Evolutionary conservation across 1,284 basidiomycete genomes (phyloP).

Genomic region (Cutaneotrichosporon spelunceum): DNA sequence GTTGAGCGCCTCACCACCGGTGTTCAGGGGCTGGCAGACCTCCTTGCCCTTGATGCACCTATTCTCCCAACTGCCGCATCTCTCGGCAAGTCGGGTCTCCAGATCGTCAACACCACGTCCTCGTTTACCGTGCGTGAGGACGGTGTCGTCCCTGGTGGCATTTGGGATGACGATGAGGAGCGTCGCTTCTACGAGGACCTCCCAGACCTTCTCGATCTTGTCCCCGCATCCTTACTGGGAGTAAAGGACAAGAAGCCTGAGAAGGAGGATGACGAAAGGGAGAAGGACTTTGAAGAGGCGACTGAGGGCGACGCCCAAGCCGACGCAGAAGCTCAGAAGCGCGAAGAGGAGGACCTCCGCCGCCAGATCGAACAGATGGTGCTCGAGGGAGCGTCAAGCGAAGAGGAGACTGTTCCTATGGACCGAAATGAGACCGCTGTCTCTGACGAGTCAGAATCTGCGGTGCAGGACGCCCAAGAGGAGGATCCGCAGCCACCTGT

Average conservation of each 20-base stretch:
- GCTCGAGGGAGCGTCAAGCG: conserved; percentile 25
- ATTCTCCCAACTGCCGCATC: conserved; percentile 68
- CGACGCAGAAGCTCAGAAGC: conserved; percentile 32
- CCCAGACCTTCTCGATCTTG: conserved; percentile 83
- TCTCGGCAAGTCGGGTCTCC: conserved; percentile 48
- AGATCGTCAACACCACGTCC: conserved; percentile 54
- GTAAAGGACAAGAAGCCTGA: conserved; percentile 60
- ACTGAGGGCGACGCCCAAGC: conserved; percentile 27
- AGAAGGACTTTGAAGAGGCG: conserved; percentile 21
- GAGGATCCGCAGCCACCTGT: conserved; percentile 32
- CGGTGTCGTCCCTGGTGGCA: conserved; percentile 62
- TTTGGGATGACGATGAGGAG: conserved; percentile 99
- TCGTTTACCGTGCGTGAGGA: conserved; percentile 59
- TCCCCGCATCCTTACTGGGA: conserved; percentile 83
- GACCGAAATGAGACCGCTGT: conserved; percentile 19
- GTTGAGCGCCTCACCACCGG: conserved; percentile 86
- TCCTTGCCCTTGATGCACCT: conserved; percentile 77
- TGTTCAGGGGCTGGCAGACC: conserved; percentile 84
- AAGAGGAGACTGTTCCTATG: conserved; percentile 10
- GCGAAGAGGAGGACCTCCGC: conserved; percentile 55
- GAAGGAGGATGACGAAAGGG: conserved; percentile 19
- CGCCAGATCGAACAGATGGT: conserved; percentile 50
- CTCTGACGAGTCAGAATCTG: conserved; percentile 14
- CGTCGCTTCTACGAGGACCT: conserved; percentile 90
- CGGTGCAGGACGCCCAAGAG: conserved; percentile 42